Evolutionary conservation across 768 basidiomycete species (phyloP).

Genomic region (Austroboletus festivus): DNA sequence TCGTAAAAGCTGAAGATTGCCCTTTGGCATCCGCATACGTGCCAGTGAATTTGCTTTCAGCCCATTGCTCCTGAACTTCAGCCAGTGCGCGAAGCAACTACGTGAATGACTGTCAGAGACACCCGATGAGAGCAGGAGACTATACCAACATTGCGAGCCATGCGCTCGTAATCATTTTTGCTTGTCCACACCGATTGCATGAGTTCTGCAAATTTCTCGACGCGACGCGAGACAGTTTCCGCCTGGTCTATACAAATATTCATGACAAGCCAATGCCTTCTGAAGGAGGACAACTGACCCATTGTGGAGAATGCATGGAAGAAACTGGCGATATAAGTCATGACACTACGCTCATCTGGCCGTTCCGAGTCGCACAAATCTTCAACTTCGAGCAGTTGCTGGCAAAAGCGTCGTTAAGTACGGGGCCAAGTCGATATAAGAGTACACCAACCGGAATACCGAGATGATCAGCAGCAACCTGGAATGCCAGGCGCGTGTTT

Average conservation of each 20-base stretch:
- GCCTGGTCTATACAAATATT: conserved; percentile 67
- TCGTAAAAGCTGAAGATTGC: conserved; percentile 66
- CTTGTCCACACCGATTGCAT: conserved; percentile 91
- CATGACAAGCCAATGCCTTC: background rate
- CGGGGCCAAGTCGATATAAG: no score
- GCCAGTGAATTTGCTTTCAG: conserved; percentile 58
- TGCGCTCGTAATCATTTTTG: conserved; percentile 89
- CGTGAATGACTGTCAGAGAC: conserved; percentile 7
- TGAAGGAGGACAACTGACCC: conserved; percentile 51
- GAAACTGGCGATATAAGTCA: conserved; percentile 96
- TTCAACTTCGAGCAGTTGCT: conserved; percentile 96
- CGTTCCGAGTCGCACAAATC: conserved; percentile 85
- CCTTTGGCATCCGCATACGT: conserved; percentile 81
- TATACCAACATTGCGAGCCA: conserved; percentile 60
- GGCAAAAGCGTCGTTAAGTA: background rate
- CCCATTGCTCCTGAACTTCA: conserved; percentile 70
- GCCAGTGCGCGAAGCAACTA: conserved; percentile 67
- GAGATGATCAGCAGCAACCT: conserved; percentile 81
- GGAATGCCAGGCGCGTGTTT: conserved; percentile 86
- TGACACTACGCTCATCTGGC: conserved; percentile 95
- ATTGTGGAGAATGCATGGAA: conserved; percentile 98
- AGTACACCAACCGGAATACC: conserved; percentile 77
- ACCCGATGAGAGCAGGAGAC: background rate
- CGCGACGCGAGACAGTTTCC: conserved; percentile 88
- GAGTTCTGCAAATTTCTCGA: conserved; percentile 94